These are phyloP conservation scores for Trichoderma atroviride DNA, from an alignment of 2,329 filamentous ascomycete genomes.

Conservation along the genomic window DNA sequence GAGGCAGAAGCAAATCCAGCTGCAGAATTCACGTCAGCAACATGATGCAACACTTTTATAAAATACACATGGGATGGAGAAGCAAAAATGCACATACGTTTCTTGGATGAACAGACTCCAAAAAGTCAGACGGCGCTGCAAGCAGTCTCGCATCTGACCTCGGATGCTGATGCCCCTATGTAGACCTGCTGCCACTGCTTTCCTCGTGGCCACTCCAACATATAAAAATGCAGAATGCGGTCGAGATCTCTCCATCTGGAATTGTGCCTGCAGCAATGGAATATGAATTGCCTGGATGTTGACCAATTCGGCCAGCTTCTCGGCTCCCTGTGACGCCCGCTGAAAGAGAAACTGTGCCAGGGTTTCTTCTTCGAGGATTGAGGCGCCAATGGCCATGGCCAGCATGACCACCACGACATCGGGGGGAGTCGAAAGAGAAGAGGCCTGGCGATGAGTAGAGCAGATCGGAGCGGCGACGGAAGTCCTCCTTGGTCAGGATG, in stretches of 20 bases:
- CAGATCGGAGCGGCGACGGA: conserved; percentile 11
- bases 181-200: conserved; percentile 15
- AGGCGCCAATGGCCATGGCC: conserved; percentile 21
- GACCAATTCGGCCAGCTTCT: conserved; percentile 3
- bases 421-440: conserved; percentile 16
- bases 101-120: conserved; percentile 19
- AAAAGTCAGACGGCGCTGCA: conserved; percentile 2
- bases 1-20: conserved; percentile 20
- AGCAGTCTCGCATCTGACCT: conserved; percentile 15
- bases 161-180: conserved; percentile 19
- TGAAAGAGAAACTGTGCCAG: conserved; percentile 7
- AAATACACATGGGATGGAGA: too few relatives aligned
- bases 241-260: conserved; percentile 17
- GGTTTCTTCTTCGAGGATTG: conserved; percentile 1
- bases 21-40: neutral
- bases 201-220: conserved; percentile 7
- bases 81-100: neutral
- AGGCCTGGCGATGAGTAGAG: conserved; percentile 13
- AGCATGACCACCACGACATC: conserved; percentile 19
- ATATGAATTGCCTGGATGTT: conserved; percentile 20
- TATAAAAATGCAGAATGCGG: conserved; percentile 20
- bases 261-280: conserved; percentile 9
- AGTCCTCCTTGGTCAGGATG: conserved; percentile 17
- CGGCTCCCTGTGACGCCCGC: conserved; percentile 16
- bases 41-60: too few relatives aligned